A percentile compares a stretch with the other conserved stretches of the same genome.
Conservation (phyloP, 2,329 filamentous ascomycete species). For the Pseudogymnoascus sp. region DNA sequence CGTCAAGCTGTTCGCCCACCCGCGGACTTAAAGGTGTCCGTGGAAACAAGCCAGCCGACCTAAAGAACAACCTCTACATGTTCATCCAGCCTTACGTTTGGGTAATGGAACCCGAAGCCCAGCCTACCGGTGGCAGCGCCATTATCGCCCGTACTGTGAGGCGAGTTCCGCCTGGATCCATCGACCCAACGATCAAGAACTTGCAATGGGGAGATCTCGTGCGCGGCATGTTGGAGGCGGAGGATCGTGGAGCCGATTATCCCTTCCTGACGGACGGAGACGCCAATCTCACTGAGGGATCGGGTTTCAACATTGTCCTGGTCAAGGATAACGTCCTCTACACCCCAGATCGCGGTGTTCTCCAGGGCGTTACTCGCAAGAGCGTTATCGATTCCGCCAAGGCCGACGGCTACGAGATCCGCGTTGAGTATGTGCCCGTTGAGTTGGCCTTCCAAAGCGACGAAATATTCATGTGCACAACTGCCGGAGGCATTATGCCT, state of each 20-base stretch:
- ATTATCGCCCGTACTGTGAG: constrained; percentile 41
- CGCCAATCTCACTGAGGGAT: constrained; percentile 43
- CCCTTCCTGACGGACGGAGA: constrained; percentile 47
- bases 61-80: constrained; percentile 40
- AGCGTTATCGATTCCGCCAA: constrained; percentile 41
- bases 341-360: constrained; percentile 41
- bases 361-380: constrained; percentile 43
- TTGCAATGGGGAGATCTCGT: constrained; percentile 45
- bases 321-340: constrained; percentile 40
- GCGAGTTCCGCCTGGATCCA: constrained; percentile 37
- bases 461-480: constrained; percentile 48
- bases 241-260: constrained; percentile 40
- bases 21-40: constrained; percentile 40
- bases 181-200: constrained; percentile 48
- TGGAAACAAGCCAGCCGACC: constrained; percentile 29
- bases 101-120: constrained; percentile 42
- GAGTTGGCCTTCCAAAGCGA: constrained; percentile 37
- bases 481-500: constrained; percentile 47
- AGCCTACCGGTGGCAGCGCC: constrained; percentile 35
- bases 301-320: constrained; percentile 43
- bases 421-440: constrained; percentile 37
- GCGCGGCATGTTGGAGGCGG: constrained; percentile 40
- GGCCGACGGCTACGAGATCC: constrained; percentile 30
- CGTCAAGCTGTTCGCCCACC: constrained; percentile 43
- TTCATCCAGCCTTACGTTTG: constrained; percentile 44